Base-by-base conservation (phyloP, 2,329 filamentous ascomycete genomes). In the Fusarium sp. region DNA sequence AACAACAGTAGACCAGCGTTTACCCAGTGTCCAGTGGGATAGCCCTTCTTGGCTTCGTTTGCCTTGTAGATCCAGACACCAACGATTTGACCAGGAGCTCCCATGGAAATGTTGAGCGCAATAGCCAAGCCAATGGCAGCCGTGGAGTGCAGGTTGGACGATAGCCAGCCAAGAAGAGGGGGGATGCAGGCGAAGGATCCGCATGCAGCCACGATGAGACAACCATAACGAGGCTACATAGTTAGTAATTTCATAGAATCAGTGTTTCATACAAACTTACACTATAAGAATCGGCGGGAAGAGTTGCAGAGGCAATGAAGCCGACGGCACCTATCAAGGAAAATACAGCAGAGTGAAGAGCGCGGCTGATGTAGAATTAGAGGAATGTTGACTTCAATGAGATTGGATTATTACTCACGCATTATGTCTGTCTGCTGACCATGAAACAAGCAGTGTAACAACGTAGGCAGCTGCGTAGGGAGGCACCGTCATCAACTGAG, bases 11-110 rank as follows among this genome's bases (percentile, higher is more conserved):
- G 78, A 6, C 82, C 89, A 9, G 88, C 89, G 77, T 92, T 92
- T 6, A 85, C 86, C 87, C 89, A 92, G 77, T 93, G 91, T 0
- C 91, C 92, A 0, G 91, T 92, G 0, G 90, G 90, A 79, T 92
- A 93, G 0, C 91, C 91, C 16, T 75, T 82, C 19, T 81, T 78
- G 11, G 86, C 87, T 79, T 93, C 90, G 9, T 88, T 81, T 2
- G 87, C 84, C 75, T 91, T 92, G 80, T 93, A 93, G 62, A 93
- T 93, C 91, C 91, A 93, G 1, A 92, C 90, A 0, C 90, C 91
- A 0, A 89, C 87, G 43, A 93, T 93, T 79, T 93, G 91, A 1
- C 91, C 91, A 0, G 90, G 90, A 0, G 90, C 91, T 46, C 85
- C 85, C 58, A 91, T 86, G 0, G 88, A 89, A 25, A 93, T 87